phyloP scores from a whole-genome alignment of 2,329 filamentous ascomycete species.

The Sarocladiaceae sp. region DNA sequence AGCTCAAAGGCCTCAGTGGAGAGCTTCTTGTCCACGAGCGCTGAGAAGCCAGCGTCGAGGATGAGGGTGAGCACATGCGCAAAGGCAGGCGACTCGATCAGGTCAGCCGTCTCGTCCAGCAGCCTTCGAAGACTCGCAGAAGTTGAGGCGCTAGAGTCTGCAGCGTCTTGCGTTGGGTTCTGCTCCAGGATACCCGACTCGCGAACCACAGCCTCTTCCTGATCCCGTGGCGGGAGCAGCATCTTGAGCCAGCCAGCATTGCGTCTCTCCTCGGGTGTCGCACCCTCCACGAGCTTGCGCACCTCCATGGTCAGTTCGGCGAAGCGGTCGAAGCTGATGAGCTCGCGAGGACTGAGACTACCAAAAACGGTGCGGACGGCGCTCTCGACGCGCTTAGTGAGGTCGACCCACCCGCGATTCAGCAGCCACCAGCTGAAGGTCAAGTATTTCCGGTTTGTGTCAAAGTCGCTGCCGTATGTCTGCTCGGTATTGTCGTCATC shows the following conservation, averaged over 20 bases:
- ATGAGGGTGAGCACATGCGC: constrained; percentile 77
- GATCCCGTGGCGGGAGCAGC: constrained; percentile 70
- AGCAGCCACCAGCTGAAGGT: constrained; percentile 98
- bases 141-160: constrained; percentile 35
- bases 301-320: constrained; percentile 77
- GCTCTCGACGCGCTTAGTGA: constrained; percentile 74
- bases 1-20: constrained; percentile 70
- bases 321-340: constrained; percentile 74
- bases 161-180: constrained; percentile 26
- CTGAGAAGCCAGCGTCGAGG: constrained; percentile 80
- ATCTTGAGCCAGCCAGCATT: constrained; percentile 69
- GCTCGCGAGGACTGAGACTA: constrained; percentile 79
- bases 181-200: constrained; percentile 73
- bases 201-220: constrained; percentile 77
- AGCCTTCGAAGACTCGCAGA: constrained; percentile 65
- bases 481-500: constrained; percentile 82
- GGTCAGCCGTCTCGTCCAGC: constrained; percentile 90
- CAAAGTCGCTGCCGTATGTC: constrained; percentile 85
- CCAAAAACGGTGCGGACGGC: constrained; percentile 88
- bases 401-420: constrained; percentile 78
- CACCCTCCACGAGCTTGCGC: constrained; percentile 75
- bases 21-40: constrained; percentile 76
- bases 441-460: constrained; percentile 89
- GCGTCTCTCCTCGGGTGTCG: constrained; percentile 31
- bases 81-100: constrained; percentile 91